Evolutionary conservation across 176 grass and related monocot genomes (phyloP).

Genomic region (Carex pumila): DNA sequence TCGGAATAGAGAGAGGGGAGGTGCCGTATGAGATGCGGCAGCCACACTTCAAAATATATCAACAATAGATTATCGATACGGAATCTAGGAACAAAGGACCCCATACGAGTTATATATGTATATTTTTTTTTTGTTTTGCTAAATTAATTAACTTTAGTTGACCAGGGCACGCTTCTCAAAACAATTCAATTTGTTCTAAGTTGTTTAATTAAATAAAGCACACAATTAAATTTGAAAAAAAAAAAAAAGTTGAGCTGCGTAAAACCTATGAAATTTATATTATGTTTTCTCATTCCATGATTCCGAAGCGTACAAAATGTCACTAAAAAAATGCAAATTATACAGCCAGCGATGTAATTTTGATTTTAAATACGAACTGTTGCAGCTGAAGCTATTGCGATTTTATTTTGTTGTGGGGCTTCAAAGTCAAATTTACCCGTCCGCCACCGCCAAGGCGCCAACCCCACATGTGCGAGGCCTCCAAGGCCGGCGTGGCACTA

Average conservation of each 20-base stretch:
- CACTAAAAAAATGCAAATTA: not conserved
- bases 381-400: not conserved
- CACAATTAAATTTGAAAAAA: not conserved
- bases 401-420: not conserved
- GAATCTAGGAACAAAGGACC: not conserved
- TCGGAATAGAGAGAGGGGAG: not conserved
- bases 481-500: not conserved
- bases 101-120: not conserved
- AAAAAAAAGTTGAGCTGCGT: not conserved
- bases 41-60: not conserved
- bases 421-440: not conserved
- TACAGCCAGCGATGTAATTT: not conserved
- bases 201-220: not conserved
- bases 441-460: no score
- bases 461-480: not conserved
- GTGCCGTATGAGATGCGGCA: conserved; percentile 1
- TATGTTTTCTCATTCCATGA: not conserved
- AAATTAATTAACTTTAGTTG: not conserved
- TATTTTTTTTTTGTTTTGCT: not conserved
- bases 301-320: not conserved
- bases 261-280: not conserved
- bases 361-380: not conserved
- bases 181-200: not conserved
- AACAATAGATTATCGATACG: not conserved
- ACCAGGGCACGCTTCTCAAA: not conserved